These are phyloP conservation scores for Pleurotus platypus DNA, from an alignment of 768 basidiomycete genomes.

Conservation along the genomic window DNA sequence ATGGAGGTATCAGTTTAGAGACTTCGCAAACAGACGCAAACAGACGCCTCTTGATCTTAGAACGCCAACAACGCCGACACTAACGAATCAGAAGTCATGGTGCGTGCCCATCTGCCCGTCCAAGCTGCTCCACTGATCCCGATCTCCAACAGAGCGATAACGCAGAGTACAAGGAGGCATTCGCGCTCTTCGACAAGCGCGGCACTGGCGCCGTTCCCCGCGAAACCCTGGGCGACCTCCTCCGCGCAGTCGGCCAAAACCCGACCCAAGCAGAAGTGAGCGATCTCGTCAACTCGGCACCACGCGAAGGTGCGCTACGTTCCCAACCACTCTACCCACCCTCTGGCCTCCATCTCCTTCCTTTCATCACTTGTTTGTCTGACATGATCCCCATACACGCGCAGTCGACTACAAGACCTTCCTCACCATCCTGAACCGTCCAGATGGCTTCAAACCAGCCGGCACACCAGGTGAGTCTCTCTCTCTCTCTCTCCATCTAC, in stretches of 20 bases:
- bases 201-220: conserved; percentile 88
- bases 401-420: conserved; percentile 93
- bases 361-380: too few species aligned
- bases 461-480: conserved; percentile 81
- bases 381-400: too few species aligned
- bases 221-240: conserved; percentile 86
- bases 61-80: too few species aligned
- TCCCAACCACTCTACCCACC: not conserved
- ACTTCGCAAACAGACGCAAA: not conserved
- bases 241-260: conserved; percentile 95
- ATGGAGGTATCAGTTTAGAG: not conserved
- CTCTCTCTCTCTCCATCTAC: not conserved
- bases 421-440: conserved; percentile 85
- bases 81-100: too few species aligned
- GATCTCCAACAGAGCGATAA: conserved; percentile 39
- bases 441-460: conserved; percentile 96
- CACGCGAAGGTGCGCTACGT: conserved; percentile 61
- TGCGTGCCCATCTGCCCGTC: not conserved
- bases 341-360: not conserved
- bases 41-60: not conserved
- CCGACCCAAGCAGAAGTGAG: conserved; percentile 98
- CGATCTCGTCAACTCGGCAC: conserved; percentile 69
- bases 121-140: too few species aligned
- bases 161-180: conserved; percentile 91
- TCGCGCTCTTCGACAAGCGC: conserved; percentile 96